These are phyloP conservation scores for Erythrobasidium hasegawianum DNA, from an alignment of 1,284 basidiomycete species.

Conservation along the genomic window DNA sequence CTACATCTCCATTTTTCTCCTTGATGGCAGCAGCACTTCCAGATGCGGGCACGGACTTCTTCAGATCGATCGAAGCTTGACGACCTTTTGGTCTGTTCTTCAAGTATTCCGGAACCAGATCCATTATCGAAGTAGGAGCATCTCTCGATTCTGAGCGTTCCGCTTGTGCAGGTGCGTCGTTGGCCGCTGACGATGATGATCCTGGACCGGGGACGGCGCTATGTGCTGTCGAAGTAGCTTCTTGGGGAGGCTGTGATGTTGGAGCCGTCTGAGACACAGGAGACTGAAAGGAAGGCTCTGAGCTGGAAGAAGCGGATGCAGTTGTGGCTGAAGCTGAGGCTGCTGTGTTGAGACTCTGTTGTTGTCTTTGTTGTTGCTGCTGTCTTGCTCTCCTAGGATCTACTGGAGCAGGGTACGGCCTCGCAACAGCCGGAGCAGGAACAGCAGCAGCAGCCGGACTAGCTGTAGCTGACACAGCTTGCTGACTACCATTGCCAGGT, in stretches of 20 bases:
- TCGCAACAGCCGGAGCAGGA: neutral
- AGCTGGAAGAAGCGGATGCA: neutral
- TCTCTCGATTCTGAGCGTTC: too few relatives aligned
- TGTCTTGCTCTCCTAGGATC: neutral
- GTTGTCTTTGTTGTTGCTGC: neutral
- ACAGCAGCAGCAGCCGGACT: neutral
- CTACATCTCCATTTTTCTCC: neutral
- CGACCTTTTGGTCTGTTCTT: constrained; percentile 1
- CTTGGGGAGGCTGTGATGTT: neutral
- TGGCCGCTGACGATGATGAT: neutral
- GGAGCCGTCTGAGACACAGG: neutral
- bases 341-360: neutral
- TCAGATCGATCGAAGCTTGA: neutral
- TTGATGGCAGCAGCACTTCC: neutral
- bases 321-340: neutral
- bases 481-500: too few relatives aligned
- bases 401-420: neutral
- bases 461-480: neutral
- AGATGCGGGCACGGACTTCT: neutral
- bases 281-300: neutral
- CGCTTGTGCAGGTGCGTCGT: neutral
- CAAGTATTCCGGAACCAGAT: neutral
- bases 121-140: neutral
- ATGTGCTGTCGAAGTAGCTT: neutral
- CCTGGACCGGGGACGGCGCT: neutral